phyloP scores from a whole-genome alignment of 169 alveolate genomes.

The Theileria annulata region DNA sequence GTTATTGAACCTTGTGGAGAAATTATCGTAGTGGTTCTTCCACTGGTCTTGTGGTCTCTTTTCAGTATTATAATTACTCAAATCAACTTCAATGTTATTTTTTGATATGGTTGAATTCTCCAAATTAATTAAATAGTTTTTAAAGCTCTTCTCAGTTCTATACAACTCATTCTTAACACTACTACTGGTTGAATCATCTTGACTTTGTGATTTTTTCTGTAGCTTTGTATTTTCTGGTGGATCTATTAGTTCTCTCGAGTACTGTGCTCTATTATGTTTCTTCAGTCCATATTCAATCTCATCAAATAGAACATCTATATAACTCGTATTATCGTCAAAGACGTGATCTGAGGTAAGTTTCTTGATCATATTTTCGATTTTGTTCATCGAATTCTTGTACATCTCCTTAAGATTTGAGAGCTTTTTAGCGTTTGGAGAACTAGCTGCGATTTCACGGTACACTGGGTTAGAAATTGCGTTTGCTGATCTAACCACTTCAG shows the following conservation, averaged over 20 bases:
- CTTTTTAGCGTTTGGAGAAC: not conserved
- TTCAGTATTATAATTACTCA: not conserved
- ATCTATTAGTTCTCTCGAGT: not conserved
- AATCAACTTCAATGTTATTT: slow-evolving; percentile 13
- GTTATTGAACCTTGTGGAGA: slow-evolving; percentile 11
- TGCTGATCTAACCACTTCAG: slow-evolving; percentile 16
- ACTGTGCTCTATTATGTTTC: not conserved
- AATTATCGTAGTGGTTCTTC: slow-evolving; percentile 46
- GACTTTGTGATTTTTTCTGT: not conserved
- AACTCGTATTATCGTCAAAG: not conserved
- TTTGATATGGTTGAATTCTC: slow-evolving; percentile 12
- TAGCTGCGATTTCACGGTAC: not conserved
- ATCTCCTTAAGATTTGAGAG: not conserved
- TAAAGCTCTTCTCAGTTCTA: not conserved
- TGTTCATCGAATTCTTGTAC: not conserved
- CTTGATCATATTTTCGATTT: not conserved
- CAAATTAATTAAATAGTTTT: not conserved
- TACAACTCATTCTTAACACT: slow-evolving; percentile 7
- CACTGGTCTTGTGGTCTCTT: slow-evolving; percentile 45
- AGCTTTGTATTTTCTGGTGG: not conserved
- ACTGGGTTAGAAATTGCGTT: not conserved
- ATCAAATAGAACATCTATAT: slow-evolving; percentile 10
- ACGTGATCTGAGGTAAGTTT: slow-evolving; percentile 7
- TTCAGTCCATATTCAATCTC: slow-evolving; percentile 18
- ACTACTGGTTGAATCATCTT: not conserved